Evolutionary conservation across 1,284 basidiomycete genomes (phyloP).

Genomic region (Rhodotorula sp.): DNA sequence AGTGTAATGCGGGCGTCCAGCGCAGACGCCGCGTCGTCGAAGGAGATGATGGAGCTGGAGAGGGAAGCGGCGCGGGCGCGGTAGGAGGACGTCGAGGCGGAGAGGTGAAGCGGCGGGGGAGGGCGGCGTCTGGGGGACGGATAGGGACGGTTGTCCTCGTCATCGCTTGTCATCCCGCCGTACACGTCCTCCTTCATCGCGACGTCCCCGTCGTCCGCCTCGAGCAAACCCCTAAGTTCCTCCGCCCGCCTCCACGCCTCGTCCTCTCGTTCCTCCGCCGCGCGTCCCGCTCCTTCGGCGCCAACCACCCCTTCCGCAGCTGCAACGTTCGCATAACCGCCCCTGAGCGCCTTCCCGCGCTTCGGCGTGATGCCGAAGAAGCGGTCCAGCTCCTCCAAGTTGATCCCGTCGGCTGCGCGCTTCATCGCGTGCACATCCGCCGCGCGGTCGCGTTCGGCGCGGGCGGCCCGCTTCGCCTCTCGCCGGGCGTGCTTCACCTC

Average conservation of each 20-base stretch:
- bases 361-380: conserved; percentile 17
- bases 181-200: not conserved
- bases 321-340: conserved; percentile 3
- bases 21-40: not conserved
- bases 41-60: not conserved
- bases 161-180: not conserved
- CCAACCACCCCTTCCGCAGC: not conserved
- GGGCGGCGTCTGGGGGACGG: not conserved
- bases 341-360: conserved; percentile 2
- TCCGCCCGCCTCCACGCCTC: conserved; percentile 5
- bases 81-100: not conserved
- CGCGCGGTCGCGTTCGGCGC: not conserved
- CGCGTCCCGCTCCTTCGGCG: too few relatives aligned
- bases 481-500: not conserved
- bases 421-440: not conserved
- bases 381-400: conserved; percentile 19
- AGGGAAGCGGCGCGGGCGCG: not conserved
- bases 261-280: not conserved
- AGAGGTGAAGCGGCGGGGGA: conserved; percentile 4
- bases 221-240: conserved; percentile 9
- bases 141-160: not conserved
- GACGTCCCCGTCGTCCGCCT: not conserved
- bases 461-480: not conserved
- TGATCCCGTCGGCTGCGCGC: not conserved
- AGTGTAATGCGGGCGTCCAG: not conserved